Evolutionary conservation across 1,284 basidiomycete genomes (phyloP), one percentile per base, ranked within the genome.

Genomic region (Ustilago tritici): DNA sequence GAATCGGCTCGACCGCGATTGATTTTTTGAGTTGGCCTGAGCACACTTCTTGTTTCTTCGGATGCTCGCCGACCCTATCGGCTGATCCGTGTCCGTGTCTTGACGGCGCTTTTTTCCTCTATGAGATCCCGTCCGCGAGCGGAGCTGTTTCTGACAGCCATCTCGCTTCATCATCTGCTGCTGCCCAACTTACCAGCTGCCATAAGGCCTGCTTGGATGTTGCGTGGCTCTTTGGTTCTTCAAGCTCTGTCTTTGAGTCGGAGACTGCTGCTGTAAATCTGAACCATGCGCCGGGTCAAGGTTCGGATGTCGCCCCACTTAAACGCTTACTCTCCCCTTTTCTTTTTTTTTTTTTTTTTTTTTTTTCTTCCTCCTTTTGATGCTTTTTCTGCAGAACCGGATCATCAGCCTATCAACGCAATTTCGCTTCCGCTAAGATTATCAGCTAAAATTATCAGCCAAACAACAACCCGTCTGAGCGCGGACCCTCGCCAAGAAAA

Each of bases 1-100:
- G 23, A 19, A 52, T 60, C 58, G 58, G 58, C 58, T 11, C 9
- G 43, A 28, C 28, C 38, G 36, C 49, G 49, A 50, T 52, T 19
- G 28, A 19, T 40, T 28, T 28, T 28, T 28, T 6, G 10, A 17
- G 41, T 40, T 61, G 59, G 59, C 50, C 59, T 61, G 59, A 54
- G 59, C 49, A 61, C 43, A 38, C 28, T 40, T 23, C 17, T 57
- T 28, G 3, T 19, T 36, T 49, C n/a, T 49, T 49, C 56, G 41
- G 43, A 46, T 40, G 7, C 38, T 56, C 36, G 12, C 43, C 38
- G 43, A 49, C 46, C 46, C 19, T 47, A 46, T 58, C 56, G 43
- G 40, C 41, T 55, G 41, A 56, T 47, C 53, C 52, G 31, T 31
- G 19, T 57, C 15, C 19, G 36, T 19, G 19, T 28, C 19, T 23